Evolutionary conservation across 2,329 filamentous ascomycete genomes (phyloP).

Genomic region (Pochonia chlamydosporia): DNA sequence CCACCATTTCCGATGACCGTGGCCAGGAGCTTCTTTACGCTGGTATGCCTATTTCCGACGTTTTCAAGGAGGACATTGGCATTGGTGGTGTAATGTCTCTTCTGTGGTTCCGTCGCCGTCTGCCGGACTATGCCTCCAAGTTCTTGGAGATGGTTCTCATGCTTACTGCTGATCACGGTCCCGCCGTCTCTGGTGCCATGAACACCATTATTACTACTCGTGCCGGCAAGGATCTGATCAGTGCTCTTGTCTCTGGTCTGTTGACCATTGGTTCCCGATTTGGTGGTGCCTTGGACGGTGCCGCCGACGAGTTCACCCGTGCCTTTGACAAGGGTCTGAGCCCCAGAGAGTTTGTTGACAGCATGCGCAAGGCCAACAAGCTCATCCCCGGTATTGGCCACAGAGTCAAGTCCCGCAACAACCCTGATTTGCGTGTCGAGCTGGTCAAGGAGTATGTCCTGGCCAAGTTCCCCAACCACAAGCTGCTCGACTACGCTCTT

Average conservation of each 20-base stretch:
- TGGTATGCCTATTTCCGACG: conserved; percentile 99
- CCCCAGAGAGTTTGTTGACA: conserved; percentile 98
- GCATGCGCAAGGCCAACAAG: conserved; percentile 99
- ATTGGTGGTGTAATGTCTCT: conserved; percentile 99
- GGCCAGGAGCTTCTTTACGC: conserved; percentile 98
- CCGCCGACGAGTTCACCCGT: conserved; percentile 96
- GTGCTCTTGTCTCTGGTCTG: conserved; percentile 89
- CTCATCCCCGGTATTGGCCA: conserved; percentile 99
- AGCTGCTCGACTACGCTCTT: conserved; percentile 97
- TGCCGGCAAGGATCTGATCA: conserved; percentile 98
- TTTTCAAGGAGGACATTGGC: conserved; percentile 97
- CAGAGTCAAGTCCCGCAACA: conserved; percentile 99
- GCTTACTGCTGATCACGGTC: conserved; percentile 98
- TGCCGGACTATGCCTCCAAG: conserved; percentile 93
- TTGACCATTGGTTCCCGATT: conserved; percentile 97
- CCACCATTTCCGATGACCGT: conserved; percentile 99
- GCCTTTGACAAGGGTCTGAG: conserved; percentile 97
- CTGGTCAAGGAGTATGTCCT: conserved; percentile 98
- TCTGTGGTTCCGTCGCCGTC: conserved; percentile 97
- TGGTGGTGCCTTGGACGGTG: conserved; percentile 95
- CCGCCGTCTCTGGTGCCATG: conserved; percentile 98
- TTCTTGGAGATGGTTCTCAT: conserved; percentile 99
- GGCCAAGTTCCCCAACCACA: conserved; percentile 95
- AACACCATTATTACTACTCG: conserved; percentile 99
- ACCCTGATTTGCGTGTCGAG: conserved; percentile 98